phyloP scores from a whole-genome alignment of 2,329 filamentous ascomycete genomes.

The Ascochyta rabiei region DNA sequence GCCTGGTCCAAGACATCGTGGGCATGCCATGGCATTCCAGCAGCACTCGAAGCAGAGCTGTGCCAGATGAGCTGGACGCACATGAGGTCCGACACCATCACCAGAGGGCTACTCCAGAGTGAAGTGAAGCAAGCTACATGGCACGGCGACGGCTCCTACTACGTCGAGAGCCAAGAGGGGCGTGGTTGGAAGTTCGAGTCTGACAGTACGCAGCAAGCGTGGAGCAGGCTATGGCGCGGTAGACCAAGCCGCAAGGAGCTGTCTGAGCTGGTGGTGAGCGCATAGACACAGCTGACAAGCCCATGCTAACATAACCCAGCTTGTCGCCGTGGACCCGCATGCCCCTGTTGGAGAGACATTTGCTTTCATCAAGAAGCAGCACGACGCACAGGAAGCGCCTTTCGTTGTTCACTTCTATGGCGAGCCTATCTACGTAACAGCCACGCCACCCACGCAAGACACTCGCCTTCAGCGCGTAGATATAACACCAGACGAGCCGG shows the following conservation, averaged over 20 bases:
- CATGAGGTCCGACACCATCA: background rate
- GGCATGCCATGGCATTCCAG: constrained; percentile 25
- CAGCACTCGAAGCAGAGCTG: constrained; percentile 9
- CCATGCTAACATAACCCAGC: constrained; percentile 22
- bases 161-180: constrained; percentile 11
- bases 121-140: constrained; percentile 21
- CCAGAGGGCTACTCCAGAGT: constrained; percentile 21
- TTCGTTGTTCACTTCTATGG: constrained; percentile 28
- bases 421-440: constrained; percentile 20
- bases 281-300: background rate
- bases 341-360: constrained; percentile 28
- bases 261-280: constrained; percentile 29
- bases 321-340: constrained; percentile 31
- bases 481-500: background rate
- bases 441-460: constrained; percentile 3
- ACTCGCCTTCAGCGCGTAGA: constrained; percentile 1
- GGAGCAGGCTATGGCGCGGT: constrained; percentile 25
- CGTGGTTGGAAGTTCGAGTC: constrained; percentile 22
- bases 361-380: constrained; percentile 35
- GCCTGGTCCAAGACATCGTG: constrained; percentile 29
- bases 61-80: constrained; percentile 11
- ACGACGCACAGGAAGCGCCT: constrained; percentile 11
- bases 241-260: constrained; percentile 1
- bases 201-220: constrained; percentile 16
- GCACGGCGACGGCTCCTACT: constrained; percentile 32